Evolutionary conservation across 306 rosid genomes (phyloP), one percentile per base, ranked within the genome.

Genomic region (Malus asiatica): DNA sequence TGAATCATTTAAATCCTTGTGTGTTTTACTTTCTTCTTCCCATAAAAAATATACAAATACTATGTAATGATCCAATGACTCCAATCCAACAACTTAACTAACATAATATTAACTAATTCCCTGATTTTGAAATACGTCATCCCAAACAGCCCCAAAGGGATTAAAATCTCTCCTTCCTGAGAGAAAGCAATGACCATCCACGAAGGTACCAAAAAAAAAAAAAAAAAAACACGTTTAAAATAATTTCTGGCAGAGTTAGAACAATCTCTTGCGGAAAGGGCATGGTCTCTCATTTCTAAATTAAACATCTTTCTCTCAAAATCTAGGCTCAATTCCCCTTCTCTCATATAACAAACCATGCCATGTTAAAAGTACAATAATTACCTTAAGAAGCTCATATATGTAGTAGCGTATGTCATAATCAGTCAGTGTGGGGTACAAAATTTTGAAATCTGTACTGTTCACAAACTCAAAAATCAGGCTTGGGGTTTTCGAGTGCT

Each of bases 401-500:
- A 93, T 86, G 86, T 93, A 93, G 84, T 93, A 93, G 82, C 97
- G 94, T 74, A 93, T 90, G 91, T 93, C 97, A 82, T 89, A 93
- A 73, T 89, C 97, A 72, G 94, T 85, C 79, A 93, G 84, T 40
- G 96, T 93, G 44, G 97, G 96, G 72, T 93, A 93, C 87, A 93
- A 78, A 73, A 93, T 91, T 86, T 93, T 93, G 74, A 93, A 93
- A 82, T 93, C 97, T 66, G 97, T 89, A 85, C 89, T 93, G 88
- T 93, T 93, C 83, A 93, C 97, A 82, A 84, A 90, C 85, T 93
- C 97, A 78, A 93, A 93, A 71, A 93, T 86, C 83, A 93, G 78
- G 87, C 97, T 90, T 40, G 97, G 97, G 66, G 96, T 93, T 82
- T 93, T 93, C 18, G 97, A 93, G 82, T 90, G 94, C 78, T 90